Percentiles rank a stretch among this genome's conserved stretches.
phyloP scores from a whole-genome alignment of 495 filamentous ascomycete species.

The Penicillium atrosanguineum region DNA sequence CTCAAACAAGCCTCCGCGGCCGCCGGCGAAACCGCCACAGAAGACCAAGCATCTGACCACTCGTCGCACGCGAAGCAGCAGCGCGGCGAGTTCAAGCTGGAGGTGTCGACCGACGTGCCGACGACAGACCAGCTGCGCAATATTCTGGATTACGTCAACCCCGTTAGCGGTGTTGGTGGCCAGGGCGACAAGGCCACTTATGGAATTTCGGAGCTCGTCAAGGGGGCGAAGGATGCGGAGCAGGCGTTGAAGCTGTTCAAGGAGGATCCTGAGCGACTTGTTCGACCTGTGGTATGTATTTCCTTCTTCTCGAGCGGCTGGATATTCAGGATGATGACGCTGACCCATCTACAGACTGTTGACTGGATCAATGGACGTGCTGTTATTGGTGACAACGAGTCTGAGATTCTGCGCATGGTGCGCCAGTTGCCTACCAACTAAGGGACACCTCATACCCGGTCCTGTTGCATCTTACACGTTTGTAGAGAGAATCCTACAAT shows the following conservation, averaged over 20 bases:
- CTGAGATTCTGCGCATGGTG: conserved; percentile 80
- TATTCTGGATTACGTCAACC: conserved; percentile 82
- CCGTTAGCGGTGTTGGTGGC: conserved; percentile 38
- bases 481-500: neutral
- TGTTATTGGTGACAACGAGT: conserved; percentile 71
- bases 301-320: neutral
- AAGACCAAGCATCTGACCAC: conserved; percentile 65
- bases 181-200: conserved; percentile 27
- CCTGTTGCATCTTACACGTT: neutral
- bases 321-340: conserved; percentile 1
- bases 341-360: conserved; percentile 57
- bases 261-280: conserved; percentile 56
- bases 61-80: conserved; percentile 50
- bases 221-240: conserved; percentile 64
- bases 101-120: conserved; percentile 76
- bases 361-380: conserved; percentile 92
- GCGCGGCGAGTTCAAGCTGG: conserved; percentile 75
- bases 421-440: conserved; percentile 40
- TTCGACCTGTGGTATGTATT: conserved; percentile 66
- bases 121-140: conserved; percentile 81
- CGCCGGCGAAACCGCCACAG: conserved; percentile 55
- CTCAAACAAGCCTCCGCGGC: conserved; percentile 72
- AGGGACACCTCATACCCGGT: neutral
- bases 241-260: conserved; percentile 78
- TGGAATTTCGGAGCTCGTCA: conserved; percentile 54